Conservation (phyloP, 1,284 basidiomycete genomes). For the Apiotrichum laibachii region DNA sequence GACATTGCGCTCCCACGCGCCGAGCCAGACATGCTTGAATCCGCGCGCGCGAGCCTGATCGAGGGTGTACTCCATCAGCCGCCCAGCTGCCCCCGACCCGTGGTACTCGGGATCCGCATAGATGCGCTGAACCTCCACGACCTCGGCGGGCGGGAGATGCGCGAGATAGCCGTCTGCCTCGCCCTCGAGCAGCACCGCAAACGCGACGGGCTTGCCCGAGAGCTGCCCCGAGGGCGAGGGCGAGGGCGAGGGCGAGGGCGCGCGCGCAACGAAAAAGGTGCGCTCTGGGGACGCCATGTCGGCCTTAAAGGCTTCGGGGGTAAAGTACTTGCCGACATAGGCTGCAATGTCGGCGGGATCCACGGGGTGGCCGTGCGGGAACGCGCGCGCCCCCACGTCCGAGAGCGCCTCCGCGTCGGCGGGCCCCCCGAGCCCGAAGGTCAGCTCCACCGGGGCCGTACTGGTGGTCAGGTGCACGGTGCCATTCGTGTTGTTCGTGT, state of each 20-base stretch:
- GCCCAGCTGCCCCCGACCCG: slow-evolving; percentile 27
- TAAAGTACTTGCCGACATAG: slow-evolving; percentile 7
- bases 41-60: slow-evolving; percentile 22
- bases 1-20: slow-evolving; percentile 34
- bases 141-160: background rate
- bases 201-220: slow-evolving; percentile 6
- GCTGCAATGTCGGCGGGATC: no score
- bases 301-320: background rate
- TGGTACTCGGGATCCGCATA: slow-evolving; percentile 24
- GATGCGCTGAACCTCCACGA: slow-evolving; percentile 16
- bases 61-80: slow-evolving; percentile 23
- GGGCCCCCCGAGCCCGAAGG: slow-evolving; percentile 33
- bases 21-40: slow-evolving; percentile 31
- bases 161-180: slow-evolving; percentile 6
- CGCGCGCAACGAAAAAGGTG: background rate
- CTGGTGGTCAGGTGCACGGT: background rate
- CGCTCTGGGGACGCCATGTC: background rate
- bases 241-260: no score
- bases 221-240: no score
- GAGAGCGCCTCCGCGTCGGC: slow-evolving; percentile 9
- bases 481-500: no score
- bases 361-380: slow-evolving; percentile 11
- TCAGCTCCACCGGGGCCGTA: background rate
- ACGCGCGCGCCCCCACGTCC: slow-evolving; percentile 6
- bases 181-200: slow-evolving; percentile 6